These are phyloP conservation scores for Globisporangium okanoganense DNA, from an alignment of 352 stramenopile species.

Conservation along the genomic window DNA sequence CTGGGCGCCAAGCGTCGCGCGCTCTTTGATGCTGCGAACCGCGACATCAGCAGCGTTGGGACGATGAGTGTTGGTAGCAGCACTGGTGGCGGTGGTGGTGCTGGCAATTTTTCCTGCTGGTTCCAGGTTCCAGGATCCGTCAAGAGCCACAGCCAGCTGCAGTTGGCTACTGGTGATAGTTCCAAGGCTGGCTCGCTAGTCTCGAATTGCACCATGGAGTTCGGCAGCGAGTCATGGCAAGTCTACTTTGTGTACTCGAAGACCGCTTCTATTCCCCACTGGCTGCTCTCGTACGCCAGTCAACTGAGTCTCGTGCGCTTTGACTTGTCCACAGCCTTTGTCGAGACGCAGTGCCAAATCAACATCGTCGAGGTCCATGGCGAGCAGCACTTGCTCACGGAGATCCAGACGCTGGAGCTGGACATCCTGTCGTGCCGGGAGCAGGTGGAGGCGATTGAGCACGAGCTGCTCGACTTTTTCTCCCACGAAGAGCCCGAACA, in stretches of 20 bases:
- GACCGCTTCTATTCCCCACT: constrained; percentile 22
- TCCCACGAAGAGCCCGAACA: constrained; percentile 26
- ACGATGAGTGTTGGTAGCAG: constrained; percentile 14
- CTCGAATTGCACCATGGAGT: constrained; percentile 24
- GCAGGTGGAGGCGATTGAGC: constrained; percentile 52
- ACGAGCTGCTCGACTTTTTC: constrained; percentile 64
- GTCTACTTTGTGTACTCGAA: constrained; percentile 51
- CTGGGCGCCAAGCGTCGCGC: constrained; percentile 42
- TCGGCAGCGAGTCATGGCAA: constrained; percentile 33
- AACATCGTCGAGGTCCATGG: constrained; percentile 32
- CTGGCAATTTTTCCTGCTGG: constrained; percentile 6
- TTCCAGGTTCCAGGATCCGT: constrained; percentile 4
- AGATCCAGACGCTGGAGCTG: constrained; percentile 39
- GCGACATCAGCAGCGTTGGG: constrained; percentile 25
- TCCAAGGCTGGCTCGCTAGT: not conserved
- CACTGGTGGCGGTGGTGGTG: not conserved
- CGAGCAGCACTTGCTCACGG: constrained; percentile 35
- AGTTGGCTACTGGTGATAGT: not conserved
- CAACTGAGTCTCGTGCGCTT: constrained; percentile 43
- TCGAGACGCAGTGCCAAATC: constrained; percentile 26
- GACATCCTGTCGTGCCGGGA: constrained; percentile 50
- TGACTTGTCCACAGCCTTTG: constrained; percentile 30
- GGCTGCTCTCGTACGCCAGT: constrained; percentile 37
- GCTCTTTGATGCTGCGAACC: constrained; percentile 46
- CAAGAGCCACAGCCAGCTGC: not conserved